Base-by-base conservation (phyloP, 2,329 filamentous ascomycete genomes). In the Onygenales sp. region DNA sequence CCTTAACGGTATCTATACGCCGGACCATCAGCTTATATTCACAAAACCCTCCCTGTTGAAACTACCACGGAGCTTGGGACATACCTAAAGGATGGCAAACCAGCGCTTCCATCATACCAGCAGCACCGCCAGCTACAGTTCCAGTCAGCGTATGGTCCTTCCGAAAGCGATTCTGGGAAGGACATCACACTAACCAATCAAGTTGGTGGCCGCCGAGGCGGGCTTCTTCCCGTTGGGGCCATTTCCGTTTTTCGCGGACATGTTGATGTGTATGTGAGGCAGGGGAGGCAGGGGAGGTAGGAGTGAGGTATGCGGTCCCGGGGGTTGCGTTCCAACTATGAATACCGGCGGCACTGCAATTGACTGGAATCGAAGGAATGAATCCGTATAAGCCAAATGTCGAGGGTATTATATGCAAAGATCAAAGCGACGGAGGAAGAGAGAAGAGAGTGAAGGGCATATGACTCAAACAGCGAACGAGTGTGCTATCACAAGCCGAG, bases 71-170 rank as follows among this genome's bases (percentile, higher is more conserved):
- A 42, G 21, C 39, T 50, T 52, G 51, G 54, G 31, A 62, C 78
- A 63, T 79, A 92, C 87, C 87, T 55, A 97, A 81, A 57, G 93
- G 93, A 77, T 98, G 93, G 72, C 93, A 98, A 52, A 78, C 90
- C 58, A 98, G 84, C 48, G 93, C 93, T 75, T 98, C 93, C 91
- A 97, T 97, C 92, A 97, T 96, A 67, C 93, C 93, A 63, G 93
- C 93, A 72, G 89, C 89, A 68, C 93, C 93, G 68, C 93, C 93
- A 69, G 93, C 93, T 95, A 63, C 40, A 42, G 27, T 42, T 49
- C 36, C n/a, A 42, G 48, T 66, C 52, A 65, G 59, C 51, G 47
- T 27, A 9, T 32, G 39, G 31, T 27, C 37, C 49, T 40, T 49
- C 14, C 36, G 13, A 44, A 46, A 32, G 27, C 33, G 47, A 45